A percentile compares a stretch with the other conserved stretches of the same genome.
Evolutionary conservation across 495 filamentous ascomycete genomes (phyloP).

Genomic region (Hyaloscypha hepaticicola): DNA sequence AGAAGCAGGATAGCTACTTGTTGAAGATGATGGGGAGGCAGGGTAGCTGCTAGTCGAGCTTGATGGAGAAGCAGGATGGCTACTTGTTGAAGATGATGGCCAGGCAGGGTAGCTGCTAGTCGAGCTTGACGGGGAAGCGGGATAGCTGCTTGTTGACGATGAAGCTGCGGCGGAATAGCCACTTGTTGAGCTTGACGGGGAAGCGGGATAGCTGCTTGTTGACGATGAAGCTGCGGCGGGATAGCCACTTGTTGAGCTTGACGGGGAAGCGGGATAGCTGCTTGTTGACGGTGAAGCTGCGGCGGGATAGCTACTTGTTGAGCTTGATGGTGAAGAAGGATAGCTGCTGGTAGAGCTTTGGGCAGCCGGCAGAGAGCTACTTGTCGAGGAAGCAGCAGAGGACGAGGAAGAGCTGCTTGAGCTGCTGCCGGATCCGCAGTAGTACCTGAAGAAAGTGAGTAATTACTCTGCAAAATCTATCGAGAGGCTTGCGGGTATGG

Average conservation of each 20-base stretch:
- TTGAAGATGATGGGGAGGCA: not conserved
- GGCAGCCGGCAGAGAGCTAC: not conserved
- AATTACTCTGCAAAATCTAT: too few species aligned
- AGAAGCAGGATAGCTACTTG: too few species aligned
- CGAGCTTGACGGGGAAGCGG: not conserved
- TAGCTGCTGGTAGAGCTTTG: not conserved
- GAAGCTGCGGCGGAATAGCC: not conserved
- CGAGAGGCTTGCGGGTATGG: too few species aligned
- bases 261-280: not conserved
- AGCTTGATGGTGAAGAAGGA: not conserved
- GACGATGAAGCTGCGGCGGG: not conserved
- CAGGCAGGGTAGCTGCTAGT: not conserved
- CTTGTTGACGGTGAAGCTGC: conserved; percentile 1
- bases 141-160: not conserved
- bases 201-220: not conserved
- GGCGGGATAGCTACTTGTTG: conserved; percentile 1
- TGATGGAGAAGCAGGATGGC: conserved; percentile 1
- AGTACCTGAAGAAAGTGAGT: too few species aligned
- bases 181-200: conserved; percentile 6
- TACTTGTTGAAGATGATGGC: not conserved
- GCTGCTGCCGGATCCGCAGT: not conserved
- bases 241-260: not conserved
- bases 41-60: not conserved
- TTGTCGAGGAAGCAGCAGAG: not conserved
- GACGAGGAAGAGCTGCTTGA: conserved; percentile 2